Conservation (phyloP, 805 yeast species). For the Ogataea ganodermae region DNA sequence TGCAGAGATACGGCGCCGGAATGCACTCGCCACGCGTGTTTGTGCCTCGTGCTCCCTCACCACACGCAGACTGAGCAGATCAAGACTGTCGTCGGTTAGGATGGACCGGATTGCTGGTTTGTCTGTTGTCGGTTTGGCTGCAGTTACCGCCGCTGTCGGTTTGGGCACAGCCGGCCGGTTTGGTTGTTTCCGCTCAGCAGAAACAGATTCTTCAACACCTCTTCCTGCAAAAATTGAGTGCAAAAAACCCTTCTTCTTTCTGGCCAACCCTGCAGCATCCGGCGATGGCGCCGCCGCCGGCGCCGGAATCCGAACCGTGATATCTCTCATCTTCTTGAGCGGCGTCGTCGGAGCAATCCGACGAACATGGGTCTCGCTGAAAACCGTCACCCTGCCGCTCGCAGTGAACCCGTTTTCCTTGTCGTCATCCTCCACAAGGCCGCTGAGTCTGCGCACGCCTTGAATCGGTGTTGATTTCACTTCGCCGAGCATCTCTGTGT, state of each 20-base stretch:
- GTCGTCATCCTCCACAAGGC: slow-evolving; percentile 18
- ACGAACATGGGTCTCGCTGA: slow-evolving; percentile 47
- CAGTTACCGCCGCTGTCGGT: slow-evolving; percentile 2
- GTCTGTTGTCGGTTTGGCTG: no score
- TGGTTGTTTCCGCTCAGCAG: neutral
- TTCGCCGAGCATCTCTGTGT: slow-evolving; percentile 30
- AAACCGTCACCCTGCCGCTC: slow-evolving; percentile 50
- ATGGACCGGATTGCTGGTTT: no score
- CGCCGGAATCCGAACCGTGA: slow-evolving; percentile 29
- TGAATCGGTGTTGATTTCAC: slow-evolving; percentile 35
- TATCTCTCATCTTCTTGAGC: slow-evolving; percentile 55
- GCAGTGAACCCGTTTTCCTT: slow-evolving; percentile 46
- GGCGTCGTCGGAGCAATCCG: slow-evolving; percentile 67
- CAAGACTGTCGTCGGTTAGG: slow-evolving; percentile 43
- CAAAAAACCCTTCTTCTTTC: slow-evolving; percentile 14
- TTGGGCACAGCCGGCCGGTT: neutral
- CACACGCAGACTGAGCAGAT: slow-evolving; percentile 68
- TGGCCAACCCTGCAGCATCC: neutral
- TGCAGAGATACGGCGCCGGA: slow-evolving; percentile 29
- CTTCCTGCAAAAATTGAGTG: slow-evolving; percentile 8
- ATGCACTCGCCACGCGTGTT: slow-evolving; percentile 9
- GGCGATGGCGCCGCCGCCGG: slow-evolving; percentile 8
- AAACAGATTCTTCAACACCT: neutral
- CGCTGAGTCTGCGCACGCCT: slow-evolving; percentile 33
- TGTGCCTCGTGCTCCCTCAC: slow-evolving; percentile 63